Percentiles rank a stretch among this genome's conserved stretches.
Conservation (phyloP, 1,139 yeast genomes). For the Debaryomyces sp. region DNA sequence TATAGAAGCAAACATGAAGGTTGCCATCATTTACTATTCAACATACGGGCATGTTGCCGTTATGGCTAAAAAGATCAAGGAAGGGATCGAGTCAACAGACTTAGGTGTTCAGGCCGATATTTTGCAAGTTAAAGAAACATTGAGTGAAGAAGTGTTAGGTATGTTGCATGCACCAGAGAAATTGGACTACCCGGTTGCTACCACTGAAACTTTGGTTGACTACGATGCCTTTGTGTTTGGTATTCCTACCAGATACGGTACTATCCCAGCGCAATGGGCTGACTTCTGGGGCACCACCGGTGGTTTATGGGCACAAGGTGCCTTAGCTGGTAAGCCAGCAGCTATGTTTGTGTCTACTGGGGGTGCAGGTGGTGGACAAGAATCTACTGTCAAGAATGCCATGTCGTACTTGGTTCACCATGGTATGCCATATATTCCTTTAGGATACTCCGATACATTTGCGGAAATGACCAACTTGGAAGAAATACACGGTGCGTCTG, state of each 20-base stretch:
- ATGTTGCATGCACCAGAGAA: conserved; percentile 48
- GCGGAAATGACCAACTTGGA: conserved; percentile 35
- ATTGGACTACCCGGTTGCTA: conserved; percentile 43
- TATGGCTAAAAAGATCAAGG: conserved; percentile 48
- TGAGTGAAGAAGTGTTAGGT: conserved; percentile 42
- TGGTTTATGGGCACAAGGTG: conserved; percentile 54
- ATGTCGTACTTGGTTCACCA: conserved; percentile 49
- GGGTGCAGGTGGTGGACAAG: conserved; percentile 52
- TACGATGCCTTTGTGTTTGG: conserved; percentile 56
- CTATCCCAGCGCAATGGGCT: conserved; percentile 47
- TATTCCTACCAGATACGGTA: conserved; percentile 54
- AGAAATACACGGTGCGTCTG: conserved; percentile 50
- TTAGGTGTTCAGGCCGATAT: conserved; percentile 35
- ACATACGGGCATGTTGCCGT: conserved; percentile 62
- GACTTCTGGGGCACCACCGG: conserved; percentile 51
- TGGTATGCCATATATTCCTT: conserved; percentile 53
- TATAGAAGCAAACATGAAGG: conserved; percentile 25
- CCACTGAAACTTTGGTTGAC: conserved; percentile 34
- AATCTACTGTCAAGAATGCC: conserved; percentile 40
- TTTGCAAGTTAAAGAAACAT: conserved; percentile 55
- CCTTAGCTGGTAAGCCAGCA: conserved; percentile 49
- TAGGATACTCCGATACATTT: conserved; percentile 45
- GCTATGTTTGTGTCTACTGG: conserved; percentile 51
- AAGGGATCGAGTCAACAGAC: conserved; percentile 45
- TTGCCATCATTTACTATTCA: conserved; percentile 60